phyloP scores from a whole-genome alignment of 164 flowering plant species.

The Hamamelis virginiana region DNA sequence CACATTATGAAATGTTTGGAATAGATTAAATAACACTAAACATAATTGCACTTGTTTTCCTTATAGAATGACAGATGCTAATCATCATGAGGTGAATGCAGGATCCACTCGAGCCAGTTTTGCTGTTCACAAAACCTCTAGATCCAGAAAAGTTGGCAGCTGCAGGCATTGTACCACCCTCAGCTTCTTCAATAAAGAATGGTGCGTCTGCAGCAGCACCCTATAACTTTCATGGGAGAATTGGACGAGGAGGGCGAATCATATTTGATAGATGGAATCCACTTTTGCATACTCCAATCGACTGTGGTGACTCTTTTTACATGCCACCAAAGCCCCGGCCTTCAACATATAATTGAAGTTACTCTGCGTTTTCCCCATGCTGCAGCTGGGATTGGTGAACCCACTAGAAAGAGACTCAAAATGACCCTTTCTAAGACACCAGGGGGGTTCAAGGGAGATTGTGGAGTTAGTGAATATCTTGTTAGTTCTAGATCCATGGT shows the following conservation, averaged over 20 bases:
- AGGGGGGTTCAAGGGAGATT: too few relatives aligned
- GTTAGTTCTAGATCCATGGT: too few relatives aligned
- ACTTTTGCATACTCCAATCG: slow-evolving; percentile 47
- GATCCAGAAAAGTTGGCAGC: slow-evolving; percentile 76
- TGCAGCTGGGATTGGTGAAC: too few relatives aligned
- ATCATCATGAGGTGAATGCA: slow-evolving; percentile 32
- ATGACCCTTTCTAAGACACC: too few relatives aligned
- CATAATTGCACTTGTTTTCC: neutral
- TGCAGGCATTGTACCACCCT: slow-evolving; percentile 72
- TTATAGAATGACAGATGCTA: neutral
- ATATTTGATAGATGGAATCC: slow-evolving; percentile 95
- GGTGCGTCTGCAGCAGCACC: slow-evolving; percentile 33
- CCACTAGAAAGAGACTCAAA: too few relatives aligned
- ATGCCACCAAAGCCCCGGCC: slow-evolving; percentile 47
- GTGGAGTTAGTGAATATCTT: too few relatives aligned
- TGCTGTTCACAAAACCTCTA: slow-evolving; percentile 80
- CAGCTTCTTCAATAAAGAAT: slow-evolving; percentile 39
- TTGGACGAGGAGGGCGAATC: slow-evolving; percentile 92
- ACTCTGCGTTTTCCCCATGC: too few relatives aligned
- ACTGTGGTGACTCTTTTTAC: slow-evolving; percentile 49
- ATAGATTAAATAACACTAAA: neutral
- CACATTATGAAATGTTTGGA: too few relatives aligned
- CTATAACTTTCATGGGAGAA: slow-evolving; percentile 64
- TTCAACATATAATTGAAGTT: slow-evolving; percentile 27
- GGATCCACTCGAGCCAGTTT: slow-evolving; percentile 87